A percentile compares a stretch with the other conserved stretches of the same genome.
phyloP scores from a whole-genome alignment of 2,329 filamentous ascomycete genomes.

The Xylariaceae sp. region DNA sequence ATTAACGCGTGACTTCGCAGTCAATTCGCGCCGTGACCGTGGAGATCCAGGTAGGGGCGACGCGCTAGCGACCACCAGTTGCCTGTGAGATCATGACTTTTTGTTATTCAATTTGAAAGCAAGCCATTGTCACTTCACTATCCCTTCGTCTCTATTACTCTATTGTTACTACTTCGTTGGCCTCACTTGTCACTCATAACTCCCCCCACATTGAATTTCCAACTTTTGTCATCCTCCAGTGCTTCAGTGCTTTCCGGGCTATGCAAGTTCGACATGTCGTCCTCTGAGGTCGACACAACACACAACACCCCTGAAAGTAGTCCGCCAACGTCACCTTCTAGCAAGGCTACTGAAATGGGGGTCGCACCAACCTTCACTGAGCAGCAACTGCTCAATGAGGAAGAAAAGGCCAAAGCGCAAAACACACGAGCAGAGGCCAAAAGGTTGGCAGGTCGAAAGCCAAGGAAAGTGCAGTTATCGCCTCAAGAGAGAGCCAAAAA shows the following conservation, averaged over 20 bases:
- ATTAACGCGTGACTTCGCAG: constrained; percentile 33
- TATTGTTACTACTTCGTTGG: neutral
- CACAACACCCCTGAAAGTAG: constrained; percentile 16
- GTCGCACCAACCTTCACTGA: constrained; percentile 24
- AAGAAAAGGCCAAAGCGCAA: constrained; percentile 41
- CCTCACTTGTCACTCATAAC: neutral
- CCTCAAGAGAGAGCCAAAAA: constrained; percentile 55
- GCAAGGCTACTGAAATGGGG: constrained; percentile 22
- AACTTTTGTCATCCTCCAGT: neutral
- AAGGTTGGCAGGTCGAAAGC: constrained; percentile 33
- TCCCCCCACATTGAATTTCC: neutral
- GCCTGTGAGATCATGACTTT: constrained; percentile 28
- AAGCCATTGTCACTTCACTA: neutral
- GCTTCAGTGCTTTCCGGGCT: too few relatives aligned
- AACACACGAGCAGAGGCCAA: constrained; percentile 49
- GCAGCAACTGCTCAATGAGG: constrained; percentile 37
- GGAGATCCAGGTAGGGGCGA: constrained; percentile 9
- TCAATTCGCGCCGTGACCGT: constrained; percentile 25
- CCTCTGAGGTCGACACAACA: neutral
- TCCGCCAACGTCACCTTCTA: constrained; percentile 23
- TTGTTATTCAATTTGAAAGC: neutral
- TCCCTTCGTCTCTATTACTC: neutral
- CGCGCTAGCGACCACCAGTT: constrained; percentile 24
- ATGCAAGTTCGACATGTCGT: too few relatives aligned
- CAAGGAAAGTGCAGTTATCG: constrained; percentile 43